Conservation (phyloP, 306 rosid genomes). For the Rubus parviflorus region DNA sequence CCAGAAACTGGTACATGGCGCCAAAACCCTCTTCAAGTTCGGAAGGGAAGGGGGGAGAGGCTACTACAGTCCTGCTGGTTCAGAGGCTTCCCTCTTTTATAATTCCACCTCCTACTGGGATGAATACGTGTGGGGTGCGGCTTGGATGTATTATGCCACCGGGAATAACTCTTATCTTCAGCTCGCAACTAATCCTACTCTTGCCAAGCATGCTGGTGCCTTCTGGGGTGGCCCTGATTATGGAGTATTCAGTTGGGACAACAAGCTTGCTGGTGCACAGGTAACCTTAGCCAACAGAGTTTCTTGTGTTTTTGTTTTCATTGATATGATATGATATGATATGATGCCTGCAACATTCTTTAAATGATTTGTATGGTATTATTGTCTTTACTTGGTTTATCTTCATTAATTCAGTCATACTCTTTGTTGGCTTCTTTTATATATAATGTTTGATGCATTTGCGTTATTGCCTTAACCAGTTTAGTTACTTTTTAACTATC, state of each 20-base stretch:
- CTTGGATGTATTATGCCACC: slow-evolving; percentile 98
- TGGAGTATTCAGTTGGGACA: slow-evolving; percentile 97
- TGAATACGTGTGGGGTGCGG: slow-evolving; percentile 94
- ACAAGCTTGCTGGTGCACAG: slow-evolving; percentile 99
- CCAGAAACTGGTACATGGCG: slow-evolving; percentile 95
- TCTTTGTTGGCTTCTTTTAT: neutral
- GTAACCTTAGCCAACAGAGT: slow-evolving; percentile 35
- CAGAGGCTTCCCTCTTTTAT: slow-evolving; percentile 76
- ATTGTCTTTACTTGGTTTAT: neutral
- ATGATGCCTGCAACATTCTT: neutral
- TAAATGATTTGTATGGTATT: neutral
- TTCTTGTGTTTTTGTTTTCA: neutral
- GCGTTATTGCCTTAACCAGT: neutral
- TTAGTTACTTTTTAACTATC: neutral
- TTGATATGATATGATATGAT: neutral
- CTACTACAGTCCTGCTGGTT: slow-evolving; percentile 57
- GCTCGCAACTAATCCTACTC: slow-evolving; percentile 80
- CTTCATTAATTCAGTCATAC: neutral
- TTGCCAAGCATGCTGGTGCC: slow-evolving; percentile 96
- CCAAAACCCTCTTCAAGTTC: slow-evolving; percentile 72
- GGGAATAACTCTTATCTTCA: slow-evolving; percentile 82
- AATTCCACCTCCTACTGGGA: slow-evolving; percentile 87
- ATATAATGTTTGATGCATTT: neutral
- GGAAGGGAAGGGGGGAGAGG: slow-evolving; percentile 73
- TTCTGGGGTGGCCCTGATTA: slow-evolving; percentile 98